phyloP scores from a whole-genome alignment of 352 stramenopile genomes.

The Phytophthora niederhauseri region DNA sequence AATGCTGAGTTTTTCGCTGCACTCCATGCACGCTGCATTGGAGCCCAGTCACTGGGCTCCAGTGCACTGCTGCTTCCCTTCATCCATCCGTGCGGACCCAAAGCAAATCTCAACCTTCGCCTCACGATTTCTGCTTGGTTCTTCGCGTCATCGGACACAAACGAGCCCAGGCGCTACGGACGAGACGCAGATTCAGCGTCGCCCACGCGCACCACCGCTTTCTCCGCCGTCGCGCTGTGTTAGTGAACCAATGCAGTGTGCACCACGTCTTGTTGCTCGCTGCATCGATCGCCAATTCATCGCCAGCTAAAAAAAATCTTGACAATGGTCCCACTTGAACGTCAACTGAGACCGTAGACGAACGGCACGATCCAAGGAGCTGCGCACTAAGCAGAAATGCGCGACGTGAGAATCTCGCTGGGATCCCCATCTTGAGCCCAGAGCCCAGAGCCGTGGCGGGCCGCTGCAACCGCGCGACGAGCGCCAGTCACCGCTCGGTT shows the following conservation, averaged over 20 bases:
- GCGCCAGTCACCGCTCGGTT: conserved; percentile 4
- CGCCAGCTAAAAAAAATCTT: neutral
- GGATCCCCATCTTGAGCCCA: conserved; percentile 28
- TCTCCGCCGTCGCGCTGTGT: too few species aligned
- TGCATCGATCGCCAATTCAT: neutral
- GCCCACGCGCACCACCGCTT: neutral
- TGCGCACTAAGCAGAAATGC: conserved; percentile 29
- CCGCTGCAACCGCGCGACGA: conserved; percentile 18
- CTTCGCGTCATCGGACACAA: conserved; percentile 26
- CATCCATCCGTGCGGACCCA: too few species aligned
- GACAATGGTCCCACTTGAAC: neutral
- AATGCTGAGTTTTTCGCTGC: too few species aligned
- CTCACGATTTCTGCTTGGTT: conserved; percentile 32
- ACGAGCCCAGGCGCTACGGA: conserved; percentile 10
- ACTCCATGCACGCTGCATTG: too few species aligned
- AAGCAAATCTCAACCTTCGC: conserved; percentile 14
- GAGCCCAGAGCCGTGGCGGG: conserved; percentile 23
- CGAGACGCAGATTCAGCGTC: conserved; percentile 10
- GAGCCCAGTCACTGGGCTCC: too few species aligned
- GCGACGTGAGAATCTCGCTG: conserved; percentile 1
- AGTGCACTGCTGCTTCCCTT: neutral
- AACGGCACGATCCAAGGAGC: neutral
- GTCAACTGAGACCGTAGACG: neutral
- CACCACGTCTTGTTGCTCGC: neutral
- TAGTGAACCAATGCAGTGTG: neutral